These are phyloP conservation scores for Seiridium unicorne DNA, from an alignment of 2,329 filamentous ascomycete species.

Conservation along the genomic window DNA sequence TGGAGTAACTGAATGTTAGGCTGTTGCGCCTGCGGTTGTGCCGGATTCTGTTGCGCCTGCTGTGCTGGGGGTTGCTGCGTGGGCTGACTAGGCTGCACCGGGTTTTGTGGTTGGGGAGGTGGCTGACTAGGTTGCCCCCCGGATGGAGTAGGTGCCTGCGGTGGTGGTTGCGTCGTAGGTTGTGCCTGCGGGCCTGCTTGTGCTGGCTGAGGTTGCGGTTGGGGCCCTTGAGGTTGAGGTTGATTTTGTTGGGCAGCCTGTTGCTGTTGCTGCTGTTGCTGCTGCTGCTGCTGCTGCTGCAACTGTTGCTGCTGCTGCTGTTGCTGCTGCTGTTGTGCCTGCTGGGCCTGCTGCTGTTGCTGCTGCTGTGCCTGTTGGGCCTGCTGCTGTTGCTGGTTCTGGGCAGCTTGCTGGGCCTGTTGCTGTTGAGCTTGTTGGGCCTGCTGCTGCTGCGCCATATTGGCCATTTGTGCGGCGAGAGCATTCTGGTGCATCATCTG, in stretches of 20 bases:
- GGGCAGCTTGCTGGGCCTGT: slow-evolving; percentile 37
- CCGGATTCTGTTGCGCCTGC: slow-evolving; percentile 23
- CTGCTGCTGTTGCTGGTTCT: slow-evolving; percentile 37
- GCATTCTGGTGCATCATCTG: slow-evolving; percentile 34
- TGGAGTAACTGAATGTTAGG: slow-evolving; percentile 29
- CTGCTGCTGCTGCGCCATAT: slow-evolving; percentile 34
- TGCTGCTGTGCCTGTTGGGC: slow-evolving; percentile 26
- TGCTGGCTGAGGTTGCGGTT: slow-evolving; percentile 20
- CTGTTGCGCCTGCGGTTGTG: neutral
- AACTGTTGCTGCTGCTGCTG: slow-evolving; percentile 26
- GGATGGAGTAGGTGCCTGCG: slow-evolving; percentile 24
- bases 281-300: slow-evolving; percentile 14
- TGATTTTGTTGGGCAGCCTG: slow-evolving; percentile 18
- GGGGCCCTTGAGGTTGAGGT: slow-evolving; percentile 14
- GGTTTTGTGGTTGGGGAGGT: slow-evolving; percentile 27
- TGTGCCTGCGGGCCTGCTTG: slow-evolving; percentile 29
- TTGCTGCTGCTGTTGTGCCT: slow-evolving; percentile 19
- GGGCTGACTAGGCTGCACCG: slow-evolving; percentile 31
- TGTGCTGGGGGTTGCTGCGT: slow-evolving; percentile 25
- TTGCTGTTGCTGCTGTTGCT: slow-evolving; percentile 3
- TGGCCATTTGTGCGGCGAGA: neutral
- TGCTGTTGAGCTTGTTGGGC: slow-evolving; percentile 31
- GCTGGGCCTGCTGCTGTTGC: slow-evolving; percentile 17
- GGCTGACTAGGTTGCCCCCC: slow-evolving; percentile 35
- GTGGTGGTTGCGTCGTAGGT: slow-evolving; percentile 22